These are phyloP conservation scores for Mrakia frigida DNA, from an alignment of 768 basidiomycete species.

Conservation along the genomic window DNA sequence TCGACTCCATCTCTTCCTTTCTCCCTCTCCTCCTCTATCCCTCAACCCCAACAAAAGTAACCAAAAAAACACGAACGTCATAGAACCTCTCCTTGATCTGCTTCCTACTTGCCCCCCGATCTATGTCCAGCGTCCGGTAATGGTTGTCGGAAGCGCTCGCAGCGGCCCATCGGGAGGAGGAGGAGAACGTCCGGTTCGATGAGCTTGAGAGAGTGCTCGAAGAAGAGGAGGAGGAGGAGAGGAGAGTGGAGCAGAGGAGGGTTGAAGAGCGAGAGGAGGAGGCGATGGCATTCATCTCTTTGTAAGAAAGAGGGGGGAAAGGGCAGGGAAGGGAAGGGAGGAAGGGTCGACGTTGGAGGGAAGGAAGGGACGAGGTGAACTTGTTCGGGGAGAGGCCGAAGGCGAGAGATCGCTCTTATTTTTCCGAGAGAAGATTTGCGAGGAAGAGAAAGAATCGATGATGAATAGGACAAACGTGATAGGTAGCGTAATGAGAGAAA, in stretches of 20 bases:
- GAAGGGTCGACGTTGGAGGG: not conserved
- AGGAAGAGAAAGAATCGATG: too few species aligned
- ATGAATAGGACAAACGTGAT: not conserved
- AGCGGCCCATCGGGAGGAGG: not conserved
- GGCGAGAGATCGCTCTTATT: too few species aligned
- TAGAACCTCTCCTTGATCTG: conserved; percentile 31
- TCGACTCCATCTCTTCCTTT: not conserved
- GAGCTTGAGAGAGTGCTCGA: not conserved
- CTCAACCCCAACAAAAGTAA: not conserved
- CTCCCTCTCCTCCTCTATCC: not conserved
- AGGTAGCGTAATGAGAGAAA: not conserved
- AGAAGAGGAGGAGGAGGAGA: not conserved
- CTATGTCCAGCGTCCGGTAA: conserved; percentile 14
- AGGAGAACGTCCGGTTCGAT: not conserved
- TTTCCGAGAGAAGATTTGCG: too few species aligned
- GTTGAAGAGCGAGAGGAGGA: conserved; percentile 4
- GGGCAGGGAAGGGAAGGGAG: not conserved
- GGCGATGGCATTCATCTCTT: conserved; percentile 11
- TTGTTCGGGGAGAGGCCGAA: too few species aligned
- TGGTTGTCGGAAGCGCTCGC: conserved; percentile 1
- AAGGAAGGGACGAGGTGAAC: not conserved
- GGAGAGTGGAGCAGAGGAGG: not conserved
- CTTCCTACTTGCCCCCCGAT: conserved; percentile 25
- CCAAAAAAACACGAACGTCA: not conserved
- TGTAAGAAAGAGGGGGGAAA: too few species aligned